Conservation (phyloP, 441 rosid genomes). For the Gossypium schwendimanii region DNA sequence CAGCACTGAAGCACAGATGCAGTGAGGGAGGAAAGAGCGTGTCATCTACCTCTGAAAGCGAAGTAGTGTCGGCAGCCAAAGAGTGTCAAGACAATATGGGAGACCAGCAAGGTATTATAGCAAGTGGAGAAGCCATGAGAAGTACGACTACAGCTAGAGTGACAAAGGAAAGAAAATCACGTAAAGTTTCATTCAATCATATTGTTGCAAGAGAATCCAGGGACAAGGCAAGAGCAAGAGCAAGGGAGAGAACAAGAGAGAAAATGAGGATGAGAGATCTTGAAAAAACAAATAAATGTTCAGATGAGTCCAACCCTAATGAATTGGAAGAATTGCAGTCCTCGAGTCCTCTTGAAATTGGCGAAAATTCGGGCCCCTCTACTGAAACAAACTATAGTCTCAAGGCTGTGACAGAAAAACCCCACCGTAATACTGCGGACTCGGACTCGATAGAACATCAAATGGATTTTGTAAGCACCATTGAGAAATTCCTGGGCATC, state of each 20-base stretch:
- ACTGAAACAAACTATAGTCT: slow-evolving; percentile 13
- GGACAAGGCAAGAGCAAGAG: slow-evolving; percentile 41
- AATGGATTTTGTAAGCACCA: slow-evolving; percentile 36
- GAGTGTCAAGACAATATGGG: slow-evolving; percentile 7
- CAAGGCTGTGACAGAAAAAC: slow-evolving; percentile 13
- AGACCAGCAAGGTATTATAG: slow-evolving; percentile 1
- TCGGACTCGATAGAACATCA: slow-evolving; percentile 17
- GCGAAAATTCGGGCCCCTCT: slow-evolving; percentile 15
- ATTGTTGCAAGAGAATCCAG: slow-evolving; percentile 23
- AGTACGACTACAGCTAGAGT: not conserved
- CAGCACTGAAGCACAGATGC: slow-evolving; percentile 12
- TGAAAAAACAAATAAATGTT: slow-evolving; percentile 12
- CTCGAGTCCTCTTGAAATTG: slow-evolving; percentile 9
- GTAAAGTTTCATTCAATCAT: slow-evolving; percentile 9
- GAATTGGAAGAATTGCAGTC: slow-evolving; percentile 21
- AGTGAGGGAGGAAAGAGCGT: slow-evolving; percentile 15
- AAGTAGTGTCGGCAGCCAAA: slow-evolving; percentile 23
- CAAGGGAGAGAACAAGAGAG: slow-evolving; percentile 42
- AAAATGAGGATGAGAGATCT: slow-evolving; percentile 34
- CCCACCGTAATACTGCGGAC: slow-evolving; percentile 5
- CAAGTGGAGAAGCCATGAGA: slow-evolving; percentile 11
- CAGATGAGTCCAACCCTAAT: slow-evolving; percentile 37
- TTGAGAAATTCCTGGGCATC: slow-evolving; percentile 48
- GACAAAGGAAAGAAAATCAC: slow-evolving; percentile 11
- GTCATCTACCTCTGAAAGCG: slow-evolving; percentile 32